A percentile compares a stretch with the other conserved stretches of the same genome.
Evolutionary conservation across 2,329 filamentous ascomycete genomes (phyloP).

Genomic region (Colletotrichum ledebouriae): DNA sequence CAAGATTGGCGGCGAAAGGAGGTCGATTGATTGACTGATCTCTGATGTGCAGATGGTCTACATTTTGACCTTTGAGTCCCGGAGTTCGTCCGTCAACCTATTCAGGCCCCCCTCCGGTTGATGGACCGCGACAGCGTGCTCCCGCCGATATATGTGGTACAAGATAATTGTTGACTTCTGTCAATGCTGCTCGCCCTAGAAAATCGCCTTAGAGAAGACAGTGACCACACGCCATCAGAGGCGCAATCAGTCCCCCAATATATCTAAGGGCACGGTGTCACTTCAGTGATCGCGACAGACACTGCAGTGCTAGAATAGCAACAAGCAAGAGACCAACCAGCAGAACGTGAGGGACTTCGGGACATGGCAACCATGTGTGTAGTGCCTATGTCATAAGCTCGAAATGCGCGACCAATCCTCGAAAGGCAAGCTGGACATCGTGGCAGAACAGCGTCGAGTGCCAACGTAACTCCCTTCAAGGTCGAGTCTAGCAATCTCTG

Average conservation of each 20-base stretch:
- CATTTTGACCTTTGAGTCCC: constrained; percentile 18
- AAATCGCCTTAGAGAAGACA: background rate
- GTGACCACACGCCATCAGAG: background rate
- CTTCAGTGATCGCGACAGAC: no score
- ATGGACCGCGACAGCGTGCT: background rate
- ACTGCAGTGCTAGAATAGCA: background rate
- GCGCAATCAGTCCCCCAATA: no score
- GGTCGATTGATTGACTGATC: constrained; percentile 33
- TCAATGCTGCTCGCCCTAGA: background rate
- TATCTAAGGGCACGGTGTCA: no score
- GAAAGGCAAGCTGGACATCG: no score
- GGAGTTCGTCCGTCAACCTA: constrained; percentile 1
- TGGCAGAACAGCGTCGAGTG: constrained; percentile 25
- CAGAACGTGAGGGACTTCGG: no score
- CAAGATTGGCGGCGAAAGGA: constrained; percentile 37
- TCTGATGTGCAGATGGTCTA: constrained; percentile 34
- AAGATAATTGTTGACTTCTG: background rate
- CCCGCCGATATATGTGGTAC: constrained; percentile 10
- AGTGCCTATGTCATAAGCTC: no score
- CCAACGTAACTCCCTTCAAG: constrained; percentile 29
- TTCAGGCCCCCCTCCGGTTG: background rate
- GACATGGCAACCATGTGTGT: no score
- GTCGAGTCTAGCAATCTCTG: constrained; percentile 42
- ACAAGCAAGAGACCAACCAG: no score
- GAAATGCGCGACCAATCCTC: no score